phyloP scores from a whole-genome alignment of 2,329 filamentous ascomycete genomes.

The Verticillium alfalfae region DNA sequence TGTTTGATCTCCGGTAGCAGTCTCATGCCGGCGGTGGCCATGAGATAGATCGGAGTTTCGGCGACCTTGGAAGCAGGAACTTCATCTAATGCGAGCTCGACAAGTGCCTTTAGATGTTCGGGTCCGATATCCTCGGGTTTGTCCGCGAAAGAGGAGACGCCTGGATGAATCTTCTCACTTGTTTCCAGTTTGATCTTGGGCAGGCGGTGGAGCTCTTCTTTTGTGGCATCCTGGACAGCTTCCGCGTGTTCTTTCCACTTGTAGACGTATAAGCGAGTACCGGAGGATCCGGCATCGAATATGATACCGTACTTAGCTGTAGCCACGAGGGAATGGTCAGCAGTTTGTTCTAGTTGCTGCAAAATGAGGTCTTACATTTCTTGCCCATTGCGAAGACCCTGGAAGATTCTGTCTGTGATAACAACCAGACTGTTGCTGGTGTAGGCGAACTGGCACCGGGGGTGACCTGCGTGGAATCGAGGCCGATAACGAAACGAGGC shows the following conservation, averaged over 20 bases:
- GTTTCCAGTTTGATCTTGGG: constrained; percentile 80
- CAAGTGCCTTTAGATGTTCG: constrained; percentile 72
- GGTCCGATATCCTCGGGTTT: constrained; percentile 70
- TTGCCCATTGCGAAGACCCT: neutral
- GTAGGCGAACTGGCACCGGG: neutral
- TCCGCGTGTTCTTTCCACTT: constrained; percentile 77
- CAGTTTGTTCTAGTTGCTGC: neutral
- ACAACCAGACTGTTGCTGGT: neutral
- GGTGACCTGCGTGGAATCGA: neutral
- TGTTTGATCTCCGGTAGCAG: constrained; percentile 72
- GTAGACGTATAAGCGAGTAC: constrained; percentile 91
- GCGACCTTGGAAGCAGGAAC: constrained; percentile 71
- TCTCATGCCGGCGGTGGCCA: constrained; percentile 94
- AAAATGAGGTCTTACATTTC: neutral
- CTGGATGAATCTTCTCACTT: constrained; percentile 90
- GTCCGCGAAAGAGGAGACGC: constrained; percentile 83
- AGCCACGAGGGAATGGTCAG: neutral
- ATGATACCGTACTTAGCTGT: constrained; percentile 81
- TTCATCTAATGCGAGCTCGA: constrained; percentile 74
- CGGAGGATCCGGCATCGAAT: constrained; percentile 95
- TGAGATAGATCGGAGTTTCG: constrained; percentile 87
- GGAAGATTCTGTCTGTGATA: neutral
- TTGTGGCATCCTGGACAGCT: constrained; percentile 44
- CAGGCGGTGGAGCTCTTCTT: constrained; percentile 59
- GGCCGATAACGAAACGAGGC: neutral